These are phyloP conservation scores for Solanum hybrid DNA, from an alignment of 305 asterid genomes.

Conservation along the genomic window DNA sequence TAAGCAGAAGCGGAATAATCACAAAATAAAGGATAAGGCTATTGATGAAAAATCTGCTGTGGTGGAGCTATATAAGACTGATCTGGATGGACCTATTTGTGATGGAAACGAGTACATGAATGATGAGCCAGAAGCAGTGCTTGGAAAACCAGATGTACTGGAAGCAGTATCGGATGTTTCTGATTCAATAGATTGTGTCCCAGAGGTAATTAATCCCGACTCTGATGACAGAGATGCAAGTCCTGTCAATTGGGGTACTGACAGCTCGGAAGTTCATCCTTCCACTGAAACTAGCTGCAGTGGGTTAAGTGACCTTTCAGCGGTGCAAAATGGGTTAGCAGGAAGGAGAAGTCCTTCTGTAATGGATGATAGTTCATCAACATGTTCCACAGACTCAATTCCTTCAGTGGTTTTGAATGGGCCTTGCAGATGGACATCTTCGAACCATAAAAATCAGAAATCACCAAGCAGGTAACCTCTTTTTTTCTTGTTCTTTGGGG, in stretches of 20 bases:
- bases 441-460: conserved; percentile 35
- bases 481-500: neutral
- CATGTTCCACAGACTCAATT: conserved; percentile 71
- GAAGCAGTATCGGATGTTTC: conserved; percentile 77
- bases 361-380: conserved; percentile 82
- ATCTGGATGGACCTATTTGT: conserved; percentile 32
- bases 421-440: conserved; percentile 36
- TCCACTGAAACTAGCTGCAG: conserved; percentile 48
- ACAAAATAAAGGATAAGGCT: conserved; percentile 67
- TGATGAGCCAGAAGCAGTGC: conserved; percentile 32
- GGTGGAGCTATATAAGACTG: conserved; percentile 30
- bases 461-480: conserved; percentile 51
- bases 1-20: conserved; percentile 66
- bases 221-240: conserved; percentile 56
- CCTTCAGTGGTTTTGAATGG: conserved; percentile 41
- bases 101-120: conserved; percentile 28
- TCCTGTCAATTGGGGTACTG: conserved; percentile 58
- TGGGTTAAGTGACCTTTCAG: conserved; percentile 37
- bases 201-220: conserved; percentile 49
- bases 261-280: conserved; percentile 58
- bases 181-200: conserved; percentile 56
- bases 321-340: conserved; percentile 46
- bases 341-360: conserved; percentile 35
- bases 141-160: conserved; percentile 38
- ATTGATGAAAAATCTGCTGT: conserved; percentile 42